Evolutionary conservation across 2,329 filamentous ascomycete genomes (phyloP).

Genomic region (Venturia effusa): DNA sequence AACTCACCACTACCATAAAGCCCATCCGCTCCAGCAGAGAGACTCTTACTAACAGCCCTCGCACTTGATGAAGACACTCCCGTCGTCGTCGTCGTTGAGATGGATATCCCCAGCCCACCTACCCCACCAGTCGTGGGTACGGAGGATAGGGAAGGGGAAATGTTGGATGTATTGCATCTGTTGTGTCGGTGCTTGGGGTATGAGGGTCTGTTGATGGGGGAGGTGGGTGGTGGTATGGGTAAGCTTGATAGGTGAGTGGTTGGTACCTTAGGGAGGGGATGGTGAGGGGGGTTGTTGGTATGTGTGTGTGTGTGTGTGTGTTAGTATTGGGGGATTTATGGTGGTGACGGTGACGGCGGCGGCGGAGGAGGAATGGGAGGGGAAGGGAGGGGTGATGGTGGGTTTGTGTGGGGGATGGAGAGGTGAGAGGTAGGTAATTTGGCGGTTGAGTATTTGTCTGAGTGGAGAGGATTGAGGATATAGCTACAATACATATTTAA

Average conservation of each 20-base stretch:
- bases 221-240: background rate
- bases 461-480: too few species aligned
- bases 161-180: background rate
- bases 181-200: background rate
- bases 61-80: background rate
- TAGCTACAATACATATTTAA: background rate
- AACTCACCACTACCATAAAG: background rate
- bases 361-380: background rate
- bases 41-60: background rate
- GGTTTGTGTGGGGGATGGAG: background rate
- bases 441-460: too few species aligned
- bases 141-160: background rate
- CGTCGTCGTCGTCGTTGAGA: background rate
- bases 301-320: too few species aligned
- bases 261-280: background rate
- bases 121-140: background rate
- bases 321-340: too few species aligned
- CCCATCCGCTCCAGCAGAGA: background rate
- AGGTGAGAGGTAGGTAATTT: background rate
- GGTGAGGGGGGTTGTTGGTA: background rate
- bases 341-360: background rate
- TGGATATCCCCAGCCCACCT: background rate
- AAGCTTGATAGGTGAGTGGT: background rate
- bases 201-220: background rate
- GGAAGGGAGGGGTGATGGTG: background rate